Percentiles rank a stretch among this genome's conserved stretches.
Evolutionary conservation across 257 asterid species (phyloP).

Genomic region (Capsicum baccatum): DNA sequence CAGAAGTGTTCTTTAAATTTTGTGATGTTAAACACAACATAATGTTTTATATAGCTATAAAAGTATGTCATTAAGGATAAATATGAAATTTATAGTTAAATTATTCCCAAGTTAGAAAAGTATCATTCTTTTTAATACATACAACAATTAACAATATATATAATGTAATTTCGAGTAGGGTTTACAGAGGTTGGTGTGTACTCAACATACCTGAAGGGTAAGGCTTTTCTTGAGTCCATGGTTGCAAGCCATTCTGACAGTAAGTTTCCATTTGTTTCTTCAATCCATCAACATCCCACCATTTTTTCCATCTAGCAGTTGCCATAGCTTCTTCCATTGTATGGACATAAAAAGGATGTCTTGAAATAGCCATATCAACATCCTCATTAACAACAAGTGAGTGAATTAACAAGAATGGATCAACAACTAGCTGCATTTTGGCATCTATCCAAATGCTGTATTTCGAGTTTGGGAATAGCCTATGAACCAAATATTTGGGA

Average conservation of each 20-base stretch:
- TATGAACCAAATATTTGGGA: constrained; percentile 71
- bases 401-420: constrained; percentile 79
- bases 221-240: constrained; percentile 78
- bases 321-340: constrained; percentile 93
- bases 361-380: constrained; percentile 84
- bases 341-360: constrained; percentile 72
- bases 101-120: not conserved
- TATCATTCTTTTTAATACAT: not conserved
- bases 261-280: constrained; percentile 83
- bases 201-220: constrained; percentile 69
- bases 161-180: not conserved
- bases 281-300: constrained; percentile 77
- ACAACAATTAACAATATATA: not conserved
- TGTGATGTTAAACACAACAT: not conserved
- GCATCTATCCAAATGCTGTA: constrained; percentile 93
- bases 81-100: not conserved
- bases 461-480: constrained; percentile 82
- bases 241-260: constrained; percentile 80
- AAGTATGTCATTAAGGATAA: not conserved
- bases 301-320: constrained; percentile 91
- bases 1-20: not conserved
- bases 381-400: constrained; percentile 61
- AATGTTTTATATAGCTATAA: not conserved
- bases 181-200: not conserved
- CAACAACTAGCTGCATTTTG: constrained; percentile 82